phyloP scores from a whole-genome alignment of 345 rosid genomes.

The Aquilaria malaccensis region DNA sequence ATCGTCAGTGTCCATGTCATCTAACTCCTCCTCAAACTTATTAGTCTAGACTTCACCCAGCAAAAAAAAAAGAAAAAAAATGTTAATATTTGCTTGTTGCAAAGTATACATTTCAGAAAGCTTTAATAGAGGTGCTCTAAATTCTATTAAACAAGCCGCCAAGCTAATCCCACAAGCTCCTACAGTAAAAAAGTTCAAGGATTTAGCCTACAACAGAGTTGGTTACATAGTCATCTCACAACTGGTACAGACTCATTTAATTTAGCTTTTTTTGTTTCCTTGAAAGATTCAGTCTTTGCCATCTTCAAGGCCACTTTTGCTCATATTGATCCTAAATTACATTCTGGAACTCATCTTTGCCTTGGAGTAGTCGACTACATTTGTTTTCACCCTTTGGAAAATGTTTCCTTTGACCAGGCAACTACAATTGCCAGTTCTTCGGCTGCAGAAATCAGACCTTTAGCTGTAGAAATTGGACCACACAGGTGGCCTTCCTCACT shows the following conservation, averaged over 20 bases:
- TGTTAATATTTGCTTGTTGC: slow-evolving; percentile 69
- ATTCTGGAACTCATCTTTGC: slow-evolving; percentile 77
- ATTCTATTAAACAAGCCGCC: slow-evolving; percentile 57
- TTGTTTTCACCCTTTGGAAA: slow-evolving; percentile 78
- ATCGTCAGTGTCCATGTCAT: slow-evolving; percentile 24
- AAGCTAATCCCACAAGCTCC: slow-evolving; percentile 58
- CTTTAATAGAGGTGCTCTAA: slow-evolving; percentile 56
- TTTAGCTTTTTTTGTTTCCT: slow-evolving; percentile 25
- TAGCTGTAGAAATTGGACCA: not conserved
- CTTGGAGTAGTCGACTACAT: slow-evolving; percentile 92
- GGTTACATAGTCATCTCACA: slow-evolving; percentile 73
- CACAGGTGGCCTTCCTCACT: no score
- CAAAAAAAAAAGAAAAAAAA: slow-evolving; percentile 6
- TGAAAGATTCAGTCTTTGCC: slow-evolving; percentile 51
- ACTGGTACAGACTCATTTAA: slow-evolving; percentile 19
- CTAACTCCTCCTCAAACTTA: slow-evolving; percentile 18
- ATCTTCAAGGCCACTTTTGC: slow-evolving; percentile 77
- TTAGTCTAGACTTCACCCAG: slow-evolving; percentile 14
- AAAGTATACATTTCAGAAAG: slow-evolving; percentile 84
- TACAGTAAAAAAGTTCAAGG: slow-evolving; percentile 76
- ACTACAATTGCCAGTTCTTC: slow-evolving; percentile 58
- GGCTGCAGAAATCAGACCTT: slow-evolving; percentile 57
- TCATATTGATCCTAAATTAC: slow-evolving; percentile 50
- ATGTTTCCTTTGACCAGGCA: slow-evolving; percentile 49
- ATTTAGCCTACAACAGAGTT: slow-evolving; percentile 65